Percentiles rank a stretch among this genome's conserved stretches.
Conservation (phyloP, 2,329 filamentous ascomycete species). For the Colletotrichum paranaense region DNA sequence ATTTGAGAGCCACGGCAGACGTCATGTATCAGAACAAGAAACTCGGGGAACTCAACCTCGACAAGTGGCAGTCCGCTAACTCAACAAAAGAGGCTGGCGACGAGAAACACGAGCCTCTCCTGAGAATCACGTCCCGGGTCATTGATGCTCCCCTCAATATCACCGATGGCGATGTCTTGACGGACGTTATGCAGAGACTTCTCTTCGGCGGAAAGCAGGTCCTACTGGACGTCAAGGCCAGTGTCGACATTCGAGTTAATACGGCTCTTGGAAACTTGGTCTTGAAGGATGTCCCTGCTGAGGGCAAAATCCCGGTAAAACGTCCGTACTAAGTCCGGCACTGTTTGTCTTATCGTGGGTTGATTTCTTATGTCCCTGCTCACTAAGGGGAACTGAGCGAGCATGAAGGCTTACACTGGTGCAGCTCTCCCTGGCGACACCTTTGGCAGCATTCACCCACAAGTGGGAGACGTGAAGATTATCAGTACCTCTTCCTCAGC, state of each 20-base stretch:
- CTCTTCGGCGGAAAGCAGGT: constrained; percentile 79
- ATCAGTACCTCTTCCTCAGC: constrained; percentile 78
- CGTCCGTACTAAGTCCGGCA: constrained; percentile 79
- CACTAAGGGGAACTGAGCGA: not conserved
- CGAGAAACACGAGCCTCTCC: constrained; percentile 66
- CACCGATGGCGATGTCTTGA: constrained; percentile 82
- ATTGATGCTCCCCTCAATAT: constrained; percentile 84
- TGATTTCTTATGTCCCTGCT: constrained; percentile 31
- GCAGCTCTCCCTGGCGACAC: constrained; percentile 69
- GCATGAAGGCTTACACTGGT: constrained; percentile 46
- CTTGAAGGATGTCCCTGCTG: constrained; percentile 84
- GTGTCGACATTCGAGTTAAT: constrained; percentile 83
- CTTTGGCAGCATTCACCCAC: constrained; percentile 64
- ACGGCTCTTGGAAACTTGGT: constrained; percentile 86
- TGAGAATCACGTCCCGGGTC: constrained; percentile 82
- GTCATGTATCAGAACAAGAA: constrained; percentile 83
- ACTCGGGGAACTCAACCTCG: constrained; percentile 83
- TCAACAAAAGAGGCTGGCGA: constrained; percentile 75
- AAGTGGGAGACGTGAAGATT: constrained; percentile 78
- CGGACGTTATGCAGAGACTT: constrained; percentile 82
- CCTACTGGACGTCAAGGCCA: constrained; percentile 79
- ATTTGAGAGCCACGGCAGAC: constrained; percentile 81
- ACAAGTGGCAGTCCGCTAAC: constrained; percentile 85
- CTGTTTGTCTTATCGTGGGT: constrained; percentile 49
- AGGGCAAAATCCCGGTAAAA: constrained; percentile 91